Evolutionary conservation across 176 grass and related monocot species (phyloP).

Genomic region (Juncus effusus): DNA sequence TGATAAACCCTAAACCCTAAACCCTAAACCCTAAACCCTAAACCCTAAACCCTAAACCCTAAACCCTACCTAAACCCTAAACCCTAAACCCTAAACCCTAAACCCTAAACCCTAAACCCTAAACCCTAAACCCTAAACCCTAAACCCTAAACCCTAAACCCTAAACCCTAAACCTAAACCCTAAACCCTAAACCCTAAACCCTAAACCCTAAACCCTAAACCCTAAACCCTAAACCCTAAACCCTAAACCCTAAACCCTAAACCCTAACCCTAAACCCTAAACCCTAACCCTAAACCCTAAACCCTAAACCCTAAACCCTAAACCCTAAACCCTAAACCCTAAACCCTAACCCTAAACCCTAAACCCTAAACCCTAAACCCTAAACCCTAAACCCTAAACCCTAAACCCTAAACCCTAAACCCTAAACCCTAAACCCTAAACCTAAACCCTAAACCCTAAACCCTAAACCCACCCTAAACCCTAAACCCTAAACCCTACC

Average conservation of each 20-base stretch:
- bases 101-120: conserved; percentile 16
- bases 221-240: conserved; percentile 9
- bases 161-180: no score
- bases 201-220: conserved; percentile 13
- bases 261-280: conserved; percentile 8
- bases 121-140: conserved; percentile 16
- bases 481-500: conserved; percentile 22
- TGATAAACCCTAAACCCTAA: neutral
- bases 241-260: conserved; percentile 11
- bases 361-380: conserved; percentile 5
- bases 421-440: conserved; percentile 9
- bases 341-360: conserved; percentile 11
- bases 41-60: conserved; percentile 5
- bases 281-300: neutral
- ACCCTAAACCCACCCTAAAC: neutral
- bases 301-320: conserved; percentile 2
- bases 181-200: no score
- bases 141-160: conserved; percentile 15
- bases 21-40: neutral
- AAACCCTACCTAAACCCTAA: conserved; percentile 4
- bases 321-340: neutral
- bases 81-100: conserved; percentile 15
- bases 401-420: conserved; percentile 19
- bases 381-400: no score
- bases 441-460: neutral